Evolutionary conservation across 768 basidiomycete genomes (phyloP), one percentile per base, ranked within the genome.

Genomic region (Mycena galopus): DNA sequence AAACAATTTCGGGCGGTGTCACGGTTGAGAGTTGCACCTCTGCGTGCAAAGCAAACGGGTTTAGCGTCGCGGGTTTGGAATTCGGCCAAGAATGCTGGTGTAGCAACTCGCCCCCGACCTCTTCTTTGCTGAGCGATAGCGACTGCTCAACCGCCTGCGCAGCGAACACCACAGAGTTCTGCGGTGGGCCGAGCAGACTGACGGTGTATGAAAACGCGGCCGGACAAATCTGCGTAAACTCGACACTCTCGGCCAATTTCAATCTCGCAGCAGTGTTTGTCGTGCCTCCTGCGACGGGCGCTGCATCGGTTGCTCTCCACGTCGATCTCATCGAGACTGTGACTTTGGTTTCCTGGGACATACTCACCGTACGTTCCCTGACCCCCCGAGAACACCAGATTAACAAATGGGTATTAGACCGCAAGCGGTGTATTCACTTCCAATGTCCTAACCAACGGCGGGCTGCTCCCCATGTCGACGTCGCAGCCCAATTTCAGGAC

Each of bases 21-120:
- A 84, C 83, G 32, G 81, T 84, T 29, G 82, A 86, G 64, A 79
- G 76, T 44, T 87, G 87, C 78, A 81, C 85, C 11, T 72, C 76
- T 37, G 83, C 82, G 2, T 88, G 87, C 75, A 81, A 82, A 69
- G 77, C 77, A 23, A 76, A 73, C 33, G 85, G 84, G 19, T 88
- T 81, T 74, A 79, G 80, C 6, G 71, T 86, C 14, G 84, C 86
- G 5, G 87, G 87, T 8, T 39, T 83, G 44, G 86, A 87, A 71
- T 86, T 78, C 51, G 79, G 84, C 2, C 60, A 72, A 7, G 79
- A 84, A 73, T 84, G 82, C 73, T 82, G 64, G 65, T 76, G 75
- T 53, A 58, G 62, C 55, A 64, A 16, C 55, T 50, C 65, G 33
- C 71, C 59, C 27, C 73, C 66, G 27, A 56, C 69, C 1, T 50